These are phyloP conservation scores for Cladophialophora chaetospira DNA, from an alignment of 2,329 filamentous ascomycete genomes.

Conservation along the genomic window DNA sequence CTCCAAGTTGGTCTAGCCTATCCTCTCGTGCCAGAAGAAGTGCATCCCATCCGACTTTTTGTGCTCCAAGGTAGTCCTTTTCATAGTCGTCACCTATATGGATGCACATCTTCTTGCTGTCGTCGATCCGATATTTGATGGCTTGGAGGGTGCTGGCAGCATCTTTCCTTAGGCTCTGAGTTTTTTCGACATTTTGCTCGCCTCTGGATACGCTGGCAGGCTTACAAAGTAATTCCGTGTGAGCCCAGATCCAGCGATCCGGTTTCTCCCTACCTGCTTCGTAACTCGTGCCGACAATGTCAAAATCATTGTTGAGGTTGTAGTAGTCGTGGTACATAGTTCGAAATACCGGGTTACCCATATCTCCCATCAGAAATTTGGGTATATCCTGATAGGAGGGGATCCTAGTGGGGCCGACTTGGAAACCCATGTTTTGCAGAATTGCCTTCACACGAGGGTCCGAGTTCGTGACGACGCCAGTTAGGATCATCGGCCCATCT, in stretches of 20 bases:
- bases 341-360: not conserved
- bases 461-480: slow-evolving; percentile 51
- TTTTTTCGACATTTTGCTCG: slow-evolving; percentile 13
- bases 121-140: slow-evolving; percentile 5
- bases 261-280: slow-evolving; percentile 51
- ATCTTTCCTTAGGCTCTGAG: slow-evolving; percentile 18
- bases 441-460: slow-evolving; percentile 47
- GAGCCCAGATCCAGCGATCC: slow-evolving; percentile 42
- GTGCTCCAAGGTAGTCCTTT: slow-evolving; percentile 46
- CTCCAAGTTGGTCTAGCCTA: not conserved
- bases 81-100: slow-evolving; percentile 50
- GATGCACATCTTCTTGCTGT: slow-evolving; percentile 30
- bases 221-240: slow-evolving; percentile 34
- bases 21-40: slow-evolving; percentile 37
- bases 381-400: slow-evolving; percentile 35
- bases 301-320: slow-evolving; percentile 39
- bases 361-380: not conserved
- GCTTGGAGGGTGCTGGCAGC: slow-evolving; percentile 17
- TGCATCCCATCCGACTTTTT: slow-evolving; percentile 43
- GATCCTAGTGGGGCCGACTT: slow-evolving; percentile 38
- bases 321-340: slow-evolving; percentile 9
- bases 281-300: slow-evolving; percentile 51
- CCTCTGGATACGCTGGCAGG: slow-evolving; percentile 17
- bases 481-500: slow-evolving; percentile 38
- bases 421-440: slow-evolving; percentile 43